A percentile compares a stretch with the other conserved stretches of the same genome.
Conservation (phyloP, 23 red algal genomes). For the Cyanidium caldarium region DNA sequence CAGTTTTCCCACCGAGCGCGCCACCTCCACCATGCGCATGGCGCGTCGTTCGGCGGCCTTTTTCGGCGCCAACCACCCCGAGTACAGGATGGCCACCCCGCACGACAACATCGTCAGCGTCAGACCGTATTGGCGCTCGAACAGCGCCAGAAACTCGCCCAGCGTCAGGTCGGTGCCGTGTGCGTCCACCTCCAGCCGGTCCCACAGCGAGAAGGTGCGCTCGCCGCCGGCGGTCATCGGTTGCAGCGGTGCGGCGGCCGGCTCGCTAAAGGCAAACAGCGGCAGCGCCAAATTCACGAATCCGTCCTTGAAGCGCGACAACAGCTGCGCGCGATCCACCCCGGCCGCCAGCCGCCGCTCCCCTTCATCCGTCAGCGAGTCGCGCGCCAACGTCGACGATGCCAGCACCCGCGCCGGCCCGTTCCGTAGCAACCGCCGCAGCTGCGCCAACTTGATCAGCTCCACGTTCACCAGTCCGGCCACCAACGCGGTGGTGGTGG, state of each 20-base stretch:
- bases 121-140: conserved; percentile 56
- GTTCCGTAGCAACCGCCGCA: conserved; percentile 16
- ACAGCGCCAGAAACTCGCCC: conserved; percentile 60
- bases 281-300: conserved; percentile 94
- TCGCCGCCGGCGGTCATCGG: conserved; percentile 45
- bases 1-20: conserved; percentile 66
- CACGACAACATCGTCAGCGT: conserved; percentile 87
- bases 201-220: conserved; percentile 84
- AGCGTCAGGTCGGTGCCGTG: conserved; percentile 68
- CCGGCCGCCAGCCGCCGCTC: not conserved
- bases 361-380: not conserved
- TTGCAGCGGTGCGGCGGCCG: conserved; percentile 46
- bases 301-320: conserved; percentile 81
- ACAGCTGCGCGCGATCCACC: not conserved
- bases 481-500: conserved; percentile 88
- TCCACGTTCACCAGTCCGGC: conserved; percentile 81
- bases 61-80: conserved; percentile 54
- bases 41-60: conserved; percentile 61
- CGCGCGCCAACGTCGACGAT: not conserved
- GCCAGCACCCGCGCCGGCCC: not conserved
- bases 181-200: conserved; percentile 75
- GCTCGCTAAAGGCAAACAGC: conserved; percentile 89
- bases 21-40: conserved; percentile 60
- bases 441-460: conserved; percentile 72
- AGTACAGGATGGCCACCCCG: conserved; percentile 82